Conservation (phyloP, 2,329 filamentous ascomycete genomes). For the Colletotrichum limetticola region DNA sequence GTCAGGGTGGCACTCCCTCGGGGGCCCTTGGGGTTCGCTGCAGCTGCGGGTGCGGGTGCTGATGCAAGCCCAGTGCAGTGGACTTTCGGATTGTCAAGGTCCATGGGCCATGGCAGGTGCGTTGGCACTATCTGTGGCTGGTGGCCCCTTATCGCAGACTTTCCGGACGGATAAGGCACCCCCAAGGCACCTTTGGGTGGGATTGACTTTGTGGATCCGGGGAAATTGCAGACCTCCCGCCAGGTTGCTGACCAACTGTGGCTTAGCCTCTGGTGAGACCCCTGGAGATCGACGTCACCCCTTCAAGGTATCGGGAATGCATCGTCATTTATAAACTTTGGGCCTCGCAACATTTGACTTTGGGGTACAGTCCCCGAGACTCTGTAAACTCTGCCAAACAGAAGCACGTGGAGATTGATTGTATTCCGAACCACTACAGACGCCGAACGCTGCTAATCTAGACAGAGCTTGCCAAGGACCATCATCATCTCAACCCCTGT, state of each 20-base stretch:
- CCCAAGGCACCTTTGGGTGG: neutral
- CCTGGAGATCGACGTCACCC: constrained; percentile 29
- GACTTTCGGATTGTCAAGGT: constrained; percentile 3
- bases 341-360: neutral
- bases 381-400: neutral
- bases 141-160: neutral
- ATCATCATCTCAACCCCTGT: neutral
- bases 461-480: constrained; percentile 4
- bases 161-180: neutral
- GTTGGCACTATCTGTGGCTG: constrained; percentile 16
- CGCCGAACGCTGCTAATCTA: neutral
- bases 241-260: constrained; percentile 22
- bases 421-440: constrained; percentile 26
- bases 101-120: constrained; percentile 20
- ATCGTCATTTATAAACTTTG: neutral
- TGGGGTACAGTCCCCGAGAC: neutral
- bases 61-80: constrained; percentile 1
- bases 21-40: constrained; percentile 4
- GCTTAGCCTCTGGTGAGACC: constrained; percentile 15
- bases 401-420: constrained; percentile 17
- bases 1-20: no score
- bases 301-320: constrained; percentile 6
- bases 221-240: constrained; percentile 26
- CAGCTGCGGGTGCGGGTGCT: constrained; percentile 17
- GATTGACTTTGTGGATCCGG: constrained; percentile 22